These are phyloP conservation scores for Hippophae gyantsensis DNA, from an alignment of 306 rosid genomes.

Conservation along the genomic window DNA sequence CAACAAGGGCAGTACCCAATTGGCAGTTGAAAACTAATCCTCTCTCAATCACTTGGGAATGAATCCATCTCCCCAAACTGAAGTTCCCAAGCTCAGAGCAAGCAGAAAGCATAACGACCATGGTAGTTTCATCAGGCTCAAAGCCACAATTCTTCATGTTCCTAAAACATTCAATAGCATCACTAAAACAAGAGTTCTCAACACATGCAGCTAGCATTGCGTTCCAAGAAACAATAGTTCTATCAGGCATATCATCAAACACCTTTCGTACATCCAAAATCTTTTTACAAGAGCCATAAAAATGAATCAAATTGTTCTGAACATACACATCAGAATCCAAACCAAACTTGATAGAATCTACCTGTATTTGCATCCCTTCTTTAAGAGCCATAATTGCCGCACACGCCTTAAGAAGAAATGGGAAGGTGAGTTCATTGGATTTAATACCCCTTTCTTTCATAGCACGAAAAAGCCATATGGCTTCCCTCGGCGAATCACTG, in stretches of 20 bases:
- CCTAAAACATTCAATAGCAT: slow-evolving; percentile 46
- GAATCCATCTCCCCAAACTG: slow-evolving; percentile 70
- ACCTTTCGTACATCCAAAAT: slow-evolving; percentile 31
- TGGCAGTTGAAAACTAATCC: slow-evolving; percentile 55
- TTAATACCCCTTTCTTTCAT: slow-evolving; percentile 41
- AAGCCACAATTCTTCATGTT: slow-evolving; percentile 58
- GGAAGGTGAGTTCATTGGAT: slow-evolving; percentile 64
- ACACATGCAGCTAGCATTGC: slow-evolving; percentile 59
- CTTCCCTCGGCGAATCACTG: slow-evolving; percentile 35
- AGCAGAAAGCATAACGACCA: slow-evolving; percentile 63
- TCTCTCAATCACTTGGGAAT: slow-evolving; percentile 46
- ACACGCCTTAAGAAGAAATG: slow-evolving; percentile 66
- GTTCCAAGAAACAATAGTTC: slow-evolving; percentile 80
- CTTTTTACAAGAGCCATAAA: slow-evolving; percentile 61
- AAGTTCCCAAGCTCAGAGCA: slow-evolving; percentile 74
- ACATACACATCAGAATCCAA: slow-evolving; percentile 64
- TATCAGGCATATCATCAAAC: slow-evolving; percentile 64
- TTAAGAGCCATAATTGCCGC: slow-evolving; percentile 25
- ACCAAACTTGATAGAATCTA: slow-evolving; percentile 47
- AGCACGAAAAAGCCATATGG: slow-evolving; percentile 41
- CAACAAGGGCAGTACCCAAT: slow-evolving; percentile 76
- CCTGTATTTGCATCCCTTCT: slow-evolving; percentile 64
- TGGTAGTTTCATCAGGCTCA: slow-evolving; percentile 68
- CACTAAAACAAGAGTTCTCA: slow-evolving; percentile 41
- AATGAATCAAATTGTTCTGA: slow-evolving; percentile 49